phyloP scores from a whole-genome alignment of 768 basidiomycete species.

The Paxillus ammoniavirescens region DNA sequence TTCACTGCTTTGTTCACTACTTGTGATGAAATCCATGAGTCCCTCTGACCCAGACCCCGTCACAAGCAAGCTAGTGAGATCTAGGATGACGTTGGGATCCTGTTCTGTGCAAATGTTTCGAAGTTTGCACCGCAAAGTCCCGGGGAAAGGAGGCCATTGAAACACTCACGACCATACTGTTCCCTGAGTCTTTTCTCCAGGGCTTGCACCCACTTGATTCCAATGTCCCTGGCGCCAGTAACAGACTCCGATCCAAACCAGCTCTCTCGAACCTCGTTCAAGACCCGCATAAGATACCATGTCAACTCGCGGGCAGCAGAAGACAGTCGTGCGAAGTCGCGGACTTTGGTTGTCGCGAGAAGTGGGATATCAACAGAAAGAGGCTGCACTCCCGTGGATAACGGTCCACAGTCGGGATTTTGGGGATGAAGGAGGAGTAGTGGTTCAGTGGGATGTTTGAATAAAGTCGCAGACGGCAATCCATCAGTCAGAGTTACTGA shows the following conservation, averaged over 20 bases:
- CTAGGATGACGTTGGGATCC: conserved; percentile 62
- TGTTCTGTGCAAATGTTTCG: conserved; percentile 42
- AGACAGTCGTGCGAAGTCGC: conserved; percentile 71
- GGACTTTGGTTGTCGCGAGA: conserved; percentile 50
- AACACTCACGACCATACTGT: conserved; percentile 62
- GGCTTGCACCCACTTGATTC: conserved; percentile 68
- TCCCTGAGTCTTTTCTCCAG: conserved; percentile 64
- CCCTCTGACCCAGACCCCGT: conserved; percentile 73
- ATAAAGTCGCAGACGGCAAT: conserved; percentile 26
- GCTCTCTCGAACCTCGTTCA: conserved; percentile 66
- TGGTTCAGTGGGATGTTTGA: conserved; percentile 46
- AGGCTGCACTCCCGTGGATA: conserved; percentile 37
- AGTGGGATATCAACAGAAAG: conserved; percentile 53
- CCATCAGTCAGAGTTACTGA: conserved; percentile 37
- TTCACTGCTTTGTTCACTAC: conserved; percentile 79
- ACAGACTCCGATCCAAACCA: conserved; percentile 74
- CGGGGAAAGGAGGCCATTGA: conserved; percentile 3
- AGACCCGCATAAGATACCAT: conserved; percentile 68
- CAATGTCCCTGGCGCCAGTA: conserved; percentile 68
- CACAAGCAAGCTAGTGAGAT: conserved; percentile 66
- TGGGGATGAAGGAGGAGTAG: conserved; percentile 51
- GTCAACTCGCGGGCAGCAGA: conserved; percentile 67
- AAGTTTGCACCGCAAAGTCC: conserved; percentile 7
- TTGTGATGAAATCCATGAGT: conserved; percentile 71
- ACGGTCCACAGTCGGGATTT: conserved; percentile 22